Evolutionary conservation across 2,329 filamentous ascomycete species (phyloP), one percentile per base, ranked within the genome.

Genomic region (Epicoccum sorghinum): DNA sequence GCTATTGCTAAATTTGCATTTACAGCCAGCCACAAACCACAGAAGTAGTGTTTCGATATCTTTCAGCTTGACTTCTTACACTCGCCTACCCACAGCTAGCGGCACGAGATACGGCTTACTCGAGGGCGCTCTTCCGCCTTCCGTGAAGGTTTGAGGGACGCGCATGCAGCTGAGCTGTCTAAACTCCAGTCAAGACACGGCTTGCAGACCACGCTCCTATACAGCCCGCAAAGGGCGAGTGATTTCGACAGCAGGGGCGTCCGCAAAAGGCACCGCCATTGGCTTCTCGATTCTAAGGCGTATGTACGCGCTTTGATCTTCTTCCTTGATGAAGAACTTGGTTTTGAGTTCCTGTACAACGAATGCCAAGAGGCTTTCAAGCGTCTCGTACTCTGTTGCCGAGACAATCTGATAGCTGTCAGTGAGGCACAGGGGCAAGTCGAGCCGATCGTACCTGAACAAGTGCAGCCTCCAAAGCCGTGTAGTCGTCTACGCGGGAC

Each of bases 211-310:
- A 47, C 22, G 13, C 46, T 35, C 14, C 35, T 33, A 44, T 45
- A 43, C 57, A 36, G 38, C 37, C 32, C 52, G 57, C 25, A 68
- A 60, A 22, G 61, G 59, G 3, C 71, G 68, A 23, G 68, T 55
- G 32, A 88, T 79, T 70, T 91, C 87, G 5, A 92, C 85, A 4
- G 82, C 80, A 0, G 89, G 88, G 9, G 86, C 87, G 60, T 91
- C 89, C 2, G 89, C 89, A 64, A 89, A 84, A 0, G 86, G 83
- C 18, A 92, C 86, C 0, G 89, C 89, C 10, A 87, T 85, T 3
- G 89, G 89, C 76, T 92, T 92, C 73, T 87, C 86, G 46, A 92
- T 76, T 23, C 78, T 77, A 33, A 92, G 80, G 55, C 79, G 82
- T 45, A 92, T 76, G 52, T 79, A 79, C 74, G 82, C 82, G 12